Percentiles rank a stretch among this genome's conserved stretches.
Evolutionary conservation across 805 yeast genomes (phyloP).

Genomic region (Groenewaldozyma tartarivorans): DNA sequence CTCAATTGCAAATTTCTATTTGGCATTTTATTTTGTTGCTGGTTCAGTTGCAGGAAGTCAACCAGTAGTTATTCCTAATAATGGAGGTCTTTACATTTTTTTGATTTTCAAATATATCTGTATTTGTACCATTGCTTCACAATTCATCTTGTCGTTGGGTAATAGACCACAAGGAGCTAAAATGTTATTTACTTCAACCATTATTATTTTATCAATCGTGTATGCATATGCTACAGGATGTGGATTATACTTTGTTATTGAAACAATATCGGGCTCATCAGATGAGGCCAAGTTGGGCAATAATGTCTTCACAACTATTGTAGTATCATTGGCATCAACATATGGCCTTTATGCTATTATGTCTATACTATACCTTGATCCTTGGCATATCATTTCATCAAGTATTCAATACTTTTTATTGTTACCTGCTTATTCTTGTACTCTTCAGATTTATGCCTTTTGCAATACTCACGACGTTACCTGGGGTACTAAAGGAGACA

Average conservation of each 20-base stretch:
- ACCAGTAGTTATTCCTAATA: slow-evolving; percentile 34
- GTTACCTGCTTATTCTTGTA: slow-evolving; percentile 86
- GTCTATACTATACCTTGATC: slow-evolving; percentile 82
- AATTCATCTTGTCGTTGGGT: slow-evolving; percentile 90
- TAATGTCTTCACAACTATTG: slow-evolving; percentile 49
- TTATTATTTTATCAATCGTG: slow-evolving; percentile 65
- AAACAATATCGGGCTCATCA: slow-evolving; percentile 37
- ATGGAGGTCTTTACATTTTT: slow-evolving; percentile 79
- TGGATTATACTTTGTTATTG: slow-evolving; percentile 70
- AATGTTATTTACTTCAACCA: slow-evolving; percentile 61
- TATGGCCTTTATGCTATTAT: slow-evolving; percentile 79
- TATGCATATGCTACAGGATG: slow-evolving; percentile 73
- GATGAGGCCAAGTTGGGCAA: slow-evolving; percentile 27
- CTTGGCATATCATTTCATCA: slow-evolving; percentile 92
- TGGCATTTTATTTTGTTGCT: slow-evolving; percentile 87
- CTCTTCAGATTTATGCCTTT: slow-evolving; percentile 90
- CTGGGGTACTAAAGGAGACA: slow-evolving; percentile 98
- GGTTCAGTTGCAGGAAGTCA: slow-evolving; percentile 58
- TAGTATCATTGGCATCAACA: slow-evolving; percentile 79
- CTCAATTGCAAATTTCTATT: slow-evolving; percentile 81
- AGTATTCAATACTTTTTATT: slow-evolving; percentile 79
- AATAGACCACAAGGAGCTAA: slow-evolving; percentile 96
- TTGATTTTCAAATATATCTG: slow-evolving; percentile 79
- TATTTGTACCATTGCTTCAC: slow-evolving; percentile 73
- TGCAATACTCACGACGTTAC: slow-evolving; percentile 98